A percentile compares a stretch with the other conserved stretches of the same genome.
phyloP scores from a whole-genome alignment of 2,329 filamentous ascomycete genomes.

The Claviceps africana region DNA sequence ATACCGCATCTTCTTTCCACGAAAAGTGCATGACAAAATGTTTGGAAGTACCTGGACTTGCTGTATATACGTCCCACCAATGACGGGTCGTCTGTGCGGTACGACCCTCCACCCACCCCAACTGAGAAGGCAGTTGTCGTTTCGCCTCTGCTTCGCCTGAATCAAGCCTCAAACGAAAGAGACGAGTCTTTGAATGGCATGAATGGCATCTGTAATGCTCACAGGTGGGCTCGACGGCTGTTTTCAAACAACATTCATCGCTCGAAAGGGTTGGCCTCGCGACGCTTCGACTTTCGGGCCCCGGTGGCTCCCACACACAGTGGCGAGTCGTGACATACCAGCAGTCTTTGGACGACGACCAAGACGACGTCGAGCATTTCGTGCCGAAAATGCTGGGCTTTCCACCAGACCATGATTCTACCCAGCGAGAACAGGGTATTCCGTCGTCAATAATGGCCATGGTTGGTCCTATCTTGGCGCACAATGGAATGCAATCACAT shows the following conservation, averaged over 20 bases:
- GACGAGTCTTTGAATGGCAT: too few species aligned
- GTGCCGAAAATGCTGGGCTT: background rate
- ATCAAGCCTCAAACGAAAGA: background rate
- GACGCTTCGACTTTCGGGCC: background rate
- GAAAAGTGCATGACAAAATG: too few species aligned
- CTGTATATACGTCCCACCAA: background rate
- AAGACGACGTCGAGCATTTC: background rate
- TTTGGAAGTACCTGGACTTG: too few species aligned
- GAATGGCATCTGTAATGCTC: background rate
- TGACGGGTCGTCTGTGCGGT: background rate
- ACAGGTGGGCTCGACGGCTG: background rate
- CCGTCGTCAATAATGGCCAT: too few species aligned
- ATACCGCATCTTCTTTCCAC: too few species aligned
- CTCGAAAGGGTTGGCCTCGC: background rate
- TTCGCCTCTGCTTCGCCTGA: constrained; percentile 6
- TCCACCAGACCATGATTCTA: background rate
- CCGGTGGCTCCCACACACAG: background rate
- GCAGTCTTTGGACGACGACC: background rate
- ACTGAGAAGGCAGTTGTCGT: constrained; percentile 5
- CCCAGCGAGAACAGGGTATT: too few species aligned
- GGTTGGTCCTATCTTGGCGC: too few species aligned
- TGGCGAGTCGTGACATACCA: background rate
- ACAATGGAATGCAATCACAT: background rate
- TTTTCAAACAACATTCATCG: background rate
- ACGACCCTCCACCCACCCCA: too few species aligned